Evolutionary conservation across 345 rosid species (phyloP).

Genomic region (Pistacia integerrima): DNA sequence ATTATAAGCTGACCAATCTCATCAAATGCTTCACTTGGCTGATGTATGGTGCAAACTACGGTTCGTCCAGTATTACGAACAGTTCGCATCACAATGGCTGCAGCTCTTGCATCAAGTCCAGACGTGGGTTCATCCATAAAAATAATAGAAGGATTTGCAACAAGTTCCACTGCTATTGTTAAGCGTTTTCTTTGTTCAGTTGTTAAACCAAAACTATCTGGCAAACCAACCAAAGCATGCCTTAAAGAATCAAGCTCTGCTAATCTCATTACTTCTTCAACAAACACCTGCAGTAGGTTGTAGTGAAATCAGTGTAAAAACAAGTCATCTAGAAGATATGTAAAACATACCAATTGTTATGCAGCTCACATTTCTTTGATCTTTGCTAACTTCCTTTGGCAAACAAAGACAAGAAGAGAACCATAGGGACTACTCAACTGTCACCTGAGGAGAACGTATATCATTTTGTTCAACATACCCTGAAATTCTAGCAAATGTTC

Average conservation of each 20-base stretch:
- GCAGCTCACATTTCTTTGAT: conserved; percentile 52
- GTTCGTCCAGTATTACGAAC: conserved; percentile 95
- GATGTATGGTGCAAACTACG: conserved; percentile 92
- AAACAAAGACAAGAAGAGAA: conserved; percentile 84
- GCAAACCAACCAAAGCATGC: conserved; percentile 82
- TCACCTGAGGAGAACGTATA: conserved; percentile 96
- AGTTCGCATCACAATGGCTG: conserved; percentile 94
- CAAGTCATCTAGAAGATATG: conserved; percentile 8
- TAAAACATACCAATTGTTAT: background rate
- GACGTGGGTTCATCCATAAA: conserved; percentile 99
- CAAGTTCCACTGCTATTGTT: conserved; percentile 95
- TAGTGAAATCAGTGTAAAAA: conserved; percentile 2
- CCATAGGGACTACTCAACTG: conserved; percentile 89
- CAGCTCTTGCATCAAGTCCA: conserved; percentile 96
- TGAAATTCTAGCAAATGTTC: conserved; percentile 86
- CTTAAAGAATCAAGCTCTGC: conserved; percentile 79
- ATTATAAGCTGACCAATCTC: conserved; percentile 52
- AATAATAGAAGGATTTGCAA: conserved; percentile 92
- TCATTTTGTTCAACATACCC: conserved; percentile 98
- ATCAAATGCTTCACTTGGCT: conserved; percentile 95
- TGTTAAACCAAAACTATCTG: conserved; percentile 80
- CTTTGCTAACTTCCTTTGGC: conserved; percentile 72
- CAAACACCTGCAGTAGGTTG: conserved; percentile 66
- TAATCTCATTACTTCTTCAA: conserved; percentile 88
- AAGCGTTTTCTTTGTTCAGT: conserved; percentile 93